A percentile compares a stretch with the other conserved stretches of the same genome.
Evolutionary conservation across 306 rosid genomes (phyloP).

Genomic region (Gastrolobium bilobum): DNA sequence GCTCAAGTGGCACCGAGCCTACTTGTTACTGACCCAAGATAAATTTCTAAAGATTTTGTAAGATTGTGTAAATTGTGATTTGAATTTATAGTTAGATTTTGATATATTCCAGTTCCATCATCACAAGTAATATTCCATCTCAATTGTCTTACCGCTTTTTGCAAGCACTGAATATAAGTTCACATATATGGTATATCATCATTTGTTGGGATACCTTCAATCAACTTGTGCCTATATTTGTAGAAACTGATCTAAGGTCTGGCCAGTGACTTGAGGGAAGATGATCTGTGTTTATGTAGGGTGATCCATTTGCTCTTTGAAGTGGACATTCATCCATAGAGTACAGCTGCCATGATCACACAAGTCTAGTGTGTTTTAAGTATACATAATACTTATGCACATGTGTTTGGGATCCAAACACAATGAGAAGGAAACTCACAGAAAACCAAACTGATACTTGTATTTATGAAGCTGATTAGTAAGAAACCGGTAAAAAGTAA

Average conservation of each 20-base stretch:
- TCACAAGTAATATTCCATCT: not conserved
- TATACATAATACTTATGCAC: not conserved
- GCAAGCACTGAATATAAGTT: not conserved
- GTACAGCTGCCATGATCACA: not conserved
- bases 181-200: not conserved
- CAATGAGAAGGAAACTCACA: too few species aligned
- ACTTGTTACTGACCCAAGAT: not conserved
- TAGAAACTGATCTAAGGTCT: not conserved
- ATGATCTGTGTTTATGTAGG: not conserved
- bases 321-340: not conserved
- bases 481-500: too few species aligned
- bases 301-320: not conserved
- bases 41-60: slow-evolving; percentile 9
- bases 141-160: not conserved
- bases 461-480: too few species aligned
- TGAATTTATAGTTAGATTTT: not conserved
- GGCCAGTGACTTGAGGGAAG: not conserved
- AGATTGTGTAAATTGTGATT: not conserved
- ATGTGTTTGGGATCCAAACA: not conserved
- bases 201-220: not conserved
- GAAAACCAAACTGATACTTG: too few species aligned
- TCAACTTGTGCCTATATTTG: not conserved
- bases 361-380: not conserved
- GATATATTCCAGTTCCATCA: not conserved
- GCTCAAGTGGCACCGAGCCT: slow-evolving; percentile 12